Evolutionary conservation across 208 protist species (phyloP).

Genomic region (Acanthamoeba sp.): DNA sequence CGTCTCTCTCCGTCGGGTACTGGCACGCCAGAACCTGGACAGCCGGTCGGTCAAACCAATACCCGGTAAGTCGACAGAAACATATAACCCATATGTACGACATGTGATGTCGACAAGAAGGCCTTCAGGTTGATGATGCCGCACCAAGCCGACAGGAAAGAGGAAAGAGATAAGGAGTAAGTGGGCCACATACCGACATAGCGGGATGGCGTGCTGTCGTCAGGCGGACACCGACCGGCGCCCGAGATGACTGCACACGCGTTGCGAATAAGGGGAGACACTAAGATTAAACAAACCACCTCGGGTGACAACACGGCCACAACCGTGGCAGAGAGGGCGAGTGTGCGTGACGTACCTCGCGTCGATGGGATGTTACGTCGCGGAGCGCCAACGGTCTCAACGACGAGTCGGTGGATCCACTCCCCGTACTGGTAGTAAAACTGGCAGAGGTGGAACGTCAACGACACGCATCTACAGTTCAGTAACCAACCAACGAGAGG

Average conservation of each 20-base stretch:
- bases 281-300: too few relatives aligned
- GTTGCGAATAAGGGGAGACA: neutral
- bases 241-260: slow-evolving; percentile 42
- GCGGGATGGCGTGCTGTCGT: neutral
- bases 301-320: neutral
- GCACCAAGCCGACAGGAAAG: too few relatives aligned
- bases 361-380: slow-evolving; percentile 52
- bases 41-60: too few relatives aligned
- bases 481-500: neutral
- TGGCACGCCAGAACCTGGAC: too few relatives aligned
- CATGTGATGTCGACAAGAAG: too few relatives aligned
- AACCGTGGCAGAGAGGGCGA: neutral
- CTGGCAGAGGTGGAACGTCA: neutral
- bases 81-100: too few relatives aligned
- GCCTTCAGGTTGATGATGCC: too few relatives aligned
- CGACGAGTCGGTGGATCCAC: slow-evolving; percentile 20
- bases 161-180: too few relatives aligned
- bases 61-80: too few relatives aligned
- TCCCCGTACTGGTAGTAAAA: slow-evolving; percentile 47
- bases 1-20: neutral
- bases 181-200: neutral
- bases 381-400: slow-evolving; percentile 45
- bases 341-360: neutral
- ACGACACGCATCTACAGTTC: neutral
- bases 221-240: neutral